Evolutionary conservation across 2,329 filamentous ascomycete species (phyloP).

Genomic region (Claviceps maximensis): DNA sequence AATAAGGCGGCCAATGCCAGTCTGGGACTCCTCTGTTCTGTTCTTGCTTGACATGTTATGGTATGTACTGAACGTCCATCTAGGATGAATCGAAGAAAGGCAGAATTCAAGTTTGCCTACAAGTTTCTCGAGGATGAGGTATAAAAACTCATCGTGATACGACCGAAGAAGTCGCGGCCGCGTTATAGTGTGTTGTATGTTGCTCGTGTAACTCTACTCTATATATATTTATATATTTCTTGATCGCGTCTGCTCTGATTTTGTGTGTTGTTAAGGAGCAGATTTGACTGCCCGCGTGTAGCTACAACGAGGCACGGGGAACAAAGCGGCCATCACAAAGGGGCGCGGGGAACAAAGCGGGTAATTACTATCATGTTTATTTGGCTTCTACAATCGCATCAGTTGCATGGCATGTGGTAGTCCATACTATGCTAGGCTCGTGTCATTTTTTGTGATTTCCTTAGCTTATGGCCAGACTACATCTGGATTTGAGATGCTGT

Average conservation of each 20-base stretch:
- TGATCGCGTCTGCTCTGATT: background rate
- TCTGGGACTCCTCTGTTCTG: background rate
- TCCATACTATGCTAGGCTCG: background rate
- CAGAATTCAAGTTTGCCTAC: slow-evolving; percentile 96
- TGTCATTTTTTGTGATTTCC: background rate
- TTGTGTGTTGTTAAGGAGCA: slow-evolving; percentile 1
- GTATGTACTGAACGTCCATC: slow-evolving; percentile 9
- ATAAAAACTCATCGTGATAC: slow-evolving; percentile 16
- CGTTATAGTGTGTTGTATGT: background rate
- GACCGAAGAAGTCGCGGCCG: background rate
- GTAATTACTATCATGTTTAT: background rate
- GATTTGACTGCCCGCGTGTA: background rate
- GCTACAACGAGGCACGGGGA: background rate
- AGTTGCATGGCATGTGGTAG: background rate
- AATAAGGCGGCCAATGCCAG: background rate
- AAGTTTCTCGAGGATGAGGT: slow-evolving; percentile 95
- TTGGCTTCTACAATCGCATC: background rate
- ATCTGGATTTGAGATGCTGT: background rate
- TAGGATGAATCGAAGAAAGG: slow-evolving; percentile 98
- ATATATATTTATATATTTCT: background rate
- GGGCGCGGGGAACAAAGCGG: background rate
- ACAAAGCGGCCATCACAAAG: no score
- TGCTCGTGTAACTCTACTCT: background rate
- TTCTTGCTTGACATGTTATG: background rate
- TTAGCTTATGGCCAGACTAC: background rate